Evolutionary conservation across 257 asterid genomes (phyloP).

Genomic region (Mentha longifolia): DNA sequence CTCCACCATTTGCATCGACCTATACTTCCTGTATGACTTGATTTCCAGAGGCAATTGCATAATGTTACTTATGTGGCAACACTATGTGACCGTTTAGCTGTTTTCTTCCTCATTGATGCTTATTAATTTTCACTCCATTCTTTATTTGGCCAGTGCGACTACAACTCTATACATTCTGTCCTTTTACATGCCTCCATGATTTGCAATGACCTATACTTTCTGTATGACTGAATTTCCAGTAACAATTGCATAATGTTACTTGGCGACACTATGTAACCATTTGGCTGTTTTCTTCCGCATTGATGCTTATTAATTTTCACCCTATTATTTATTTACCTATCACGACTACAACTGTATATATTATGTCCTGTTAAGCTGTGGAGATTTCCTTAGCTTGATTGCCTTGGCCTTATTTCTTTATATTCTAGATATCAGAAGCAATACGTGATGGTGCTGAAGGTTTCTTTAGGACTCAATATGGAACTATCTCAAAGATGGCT

Average conservation of each 20-base stretch:
- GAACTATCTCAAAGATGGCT: slow-evolving; percentile 97
- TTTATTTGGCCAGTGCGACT: slow-evolving; percentile 6
- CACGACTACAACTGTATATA: neutral
- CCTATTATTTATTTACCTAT: slow-evolving; percentile 14
- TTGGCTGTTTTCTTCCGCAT: slow-evolving; percentile 15
- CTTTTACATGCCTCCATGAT: slow-evolving; percentile 25
- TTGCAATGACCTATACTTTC: neutral
- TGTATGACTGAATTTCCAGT: neutral
- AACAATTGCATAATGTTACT: slow-evolving; percentile 25
- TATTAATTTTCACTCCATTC: slow-evolving; percentile 17
- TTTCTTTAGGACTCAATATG: slow-evolving; percentile 94
- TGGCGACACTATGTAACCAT: slow-evolving; percentile 12
- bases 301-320: slow-evolving; percentile 20
- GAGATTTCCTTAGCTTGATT: slow-evolving; percentile 25
- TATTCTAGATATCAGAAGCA: slow-evolving; percentile 93
- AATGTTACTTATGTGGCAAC: slow-evolving; percentile 12
- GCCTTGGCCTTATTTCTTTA: slow-evolving; percentile 43
- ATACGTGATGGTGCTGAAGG: slow-evolving; percentile 99
- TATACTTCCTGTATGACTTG: neutral
- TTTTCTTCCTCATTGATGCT: slow-evolving; percentile 18
- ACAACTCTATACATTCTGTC: neutral
- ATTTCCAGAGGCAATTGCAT: slow-evolving; percentile 14
- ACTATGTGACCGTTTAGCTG: slow-evolving; percentile 11
- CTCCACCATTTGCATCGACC: slow-evolving; percentile 5
- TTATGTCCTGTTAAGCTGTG: slow-evolving; percentile 12